Percentiles rank a stretch among this genome's conserved stretches.
phyloP scores from a whole-genome alignment of 1,139 yeast genomes.

The Suhomyces bokatorum region DNA sequence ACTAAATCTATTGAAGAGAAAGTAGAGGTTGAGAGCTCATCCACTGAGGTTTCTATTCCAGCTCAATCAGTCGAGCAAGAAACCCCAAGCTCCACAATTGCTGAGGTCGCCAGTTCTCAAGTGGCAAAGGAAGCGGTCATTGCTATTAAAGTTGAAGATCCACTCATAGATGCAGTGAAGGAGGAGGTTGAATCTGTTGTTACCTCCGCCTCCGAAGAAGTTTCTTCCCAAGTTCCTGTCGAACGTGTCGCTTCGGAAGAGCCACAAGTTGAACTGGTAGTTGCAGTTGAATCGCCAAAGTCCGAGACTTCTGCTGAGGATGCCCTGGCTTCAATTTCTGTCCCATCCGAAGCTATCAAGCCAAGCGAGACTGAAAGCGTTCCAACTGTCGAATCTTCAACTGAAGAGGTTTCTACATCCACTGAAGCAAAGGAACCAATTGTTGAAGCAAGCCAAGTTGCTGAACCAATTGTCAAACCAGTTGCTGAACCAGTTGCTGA shows the following conservation, averaged over 20 bases:
- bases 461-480: not conserved
- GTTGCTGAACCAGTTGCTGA: not conserved
- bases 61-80: not conserved
- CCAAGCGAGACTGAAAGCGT: not conserved
- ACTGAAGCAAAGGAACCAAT: not conserved
- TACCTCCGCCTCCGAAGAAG: too few relatives aligned
- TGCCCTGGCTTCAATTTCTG: not conserved
- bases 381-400: not conserved
- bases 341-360: not conserved
- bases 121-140: too few relatives aligned
- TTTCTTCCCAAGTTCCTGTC: too few relatives aligned
- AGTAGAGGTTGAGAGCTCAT: not conserved
- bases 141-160: too few relatives aligned
- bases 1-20: conserved; percentile 2
- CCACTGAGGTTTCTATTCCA: not conserved
- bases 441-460: not conserved
- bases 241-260: conserved; percentile 1
- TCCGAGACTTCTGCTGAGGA: not conserved
- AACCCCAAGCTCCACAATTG: not conserved
- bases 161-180: too few relatives aligned
- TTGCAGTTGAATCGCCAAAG: not conserved
- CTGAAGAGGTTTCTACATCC: not conserved
- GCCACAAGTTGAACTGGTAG: not conserved
- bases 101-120: too few relatives aligned
- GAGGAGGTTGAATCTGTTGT: too few relatives aligned